These are phyloP conservation scores for Vanrija sp. DNA, from an alignment of 1,284 basidiomycete genomes.

Conservation along the genomic window DNA sequence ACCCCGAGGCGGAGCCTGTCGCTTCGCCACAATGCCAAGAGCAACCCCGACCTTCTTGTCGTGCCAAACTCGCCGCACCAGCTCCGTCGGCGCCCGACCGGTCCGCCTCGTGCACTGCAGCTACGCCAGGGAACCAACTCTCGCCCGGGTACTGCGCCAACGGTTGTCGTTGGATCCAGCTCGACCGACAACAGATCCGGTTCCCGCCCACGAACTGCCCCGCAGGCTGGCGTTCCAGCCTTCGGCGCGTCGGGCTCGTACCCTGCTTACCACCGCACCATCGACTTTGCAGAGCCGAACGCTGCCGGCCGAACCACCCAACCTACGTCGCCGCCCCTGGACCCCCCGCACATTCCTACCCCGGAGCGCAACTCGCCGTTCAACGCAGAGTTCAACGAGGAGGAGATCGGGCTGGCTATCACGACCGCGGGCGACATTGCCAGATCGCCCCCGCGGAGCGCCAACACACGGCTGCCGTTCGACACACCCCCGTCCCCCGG, in stretches of 20 bases:
- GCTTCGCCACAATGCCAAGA: neutral
- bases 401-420: slow-evolving; percentile 35
- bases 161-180: slow-evolving; percentile 3
- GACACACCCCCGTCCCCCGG: slow-evolving; percentile 4
- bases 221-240: too few relatives aligned
- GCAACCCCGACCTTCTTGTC: slow-evolving; percentile 4
- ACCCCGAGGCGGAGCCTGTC: slow-evolving; percentile 1
- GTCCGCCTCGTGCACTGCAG: slow-evolving; percentile 15
- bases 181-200: neutral
- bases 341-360: slow-evolving; percentile 1
- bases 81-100: slow-evolving; percentile 1
- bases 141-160: neutral
- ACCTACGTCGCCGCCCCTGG: neutral
- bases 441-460: neutral
- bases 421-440: slow-evolving; percentile 15
- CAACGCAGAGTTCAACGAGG: slow-evolving; percentile 4
- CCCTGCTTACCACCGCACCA: neutral
- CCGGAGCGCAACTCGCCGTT: slow-evolving; percentile 9
- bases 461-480: neutral
- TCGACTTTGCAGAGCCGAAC: slow-evolving; percentile 14
- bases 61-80: neutral
- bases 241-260: neutral
- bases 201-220: too few relatives aligned
- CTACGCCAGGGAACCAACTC: neutral
- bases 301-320: neutral